These are phyloP conservation scores for Aspergillus fructus DNA, from an alignment of 2,329 filamentous ascomycete species.

Conservation along the genomic window DNA sequence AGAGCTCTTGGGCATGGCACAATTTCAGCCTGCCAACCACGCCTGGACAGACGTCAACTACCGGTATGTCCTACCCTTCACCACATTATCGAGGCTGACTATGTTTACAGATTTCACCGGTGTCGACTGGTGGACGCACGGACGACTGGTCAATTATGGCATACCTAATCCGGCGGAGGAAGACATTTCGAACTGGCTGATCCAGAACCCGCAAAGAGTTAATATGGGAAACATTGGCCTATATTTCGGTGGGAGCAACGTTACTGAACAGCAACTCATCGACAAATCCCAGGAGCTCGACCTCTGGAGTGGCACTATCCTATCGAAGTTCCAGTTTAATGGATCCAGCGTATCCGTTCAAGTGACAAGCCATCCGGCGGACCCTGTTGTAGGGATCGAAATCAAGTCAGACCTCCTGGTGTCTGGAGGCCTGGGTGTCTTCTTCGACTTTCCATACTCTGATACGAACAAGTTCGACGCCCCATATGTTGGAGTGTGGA, in stretches of 20 bases:
- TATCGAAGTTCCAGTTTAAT: background rate
- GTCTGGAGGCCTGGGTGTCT: slow-evolving; percentile 43
- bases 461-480: slow-evolving; percentile 55
- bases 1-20: slow-evolving; percentile 49
- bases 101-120: slow-evolving; percentile 39
- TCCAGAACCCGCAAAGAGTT: slow-evolving; percentile 53
- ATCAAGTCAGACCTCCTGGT: slow-evolving; percentile 44
- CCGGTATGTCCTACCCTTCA: too few relatives aligned
- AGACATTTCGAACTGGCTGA: slow-evolving; percentile 54
- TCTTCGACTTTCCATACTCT: slow-evolving; percentile 54
- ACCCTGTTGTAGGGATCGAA: background rate
- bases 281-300: slow-evolving; percentile 4
- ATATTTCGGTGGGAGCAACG: slow-evolving; percentile 37
- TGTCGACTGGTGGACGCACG: slow-evolving; percentile 47
- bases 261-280: slow-evolving; percentile 40
- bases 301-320: slow-evolving; percentile 5
- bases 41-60: background rate
- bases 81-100: too few relatives aligned
- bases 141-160: slow-evolving; percentile 44
- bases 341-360: background rate
- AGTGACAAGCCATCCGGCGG: background rate
- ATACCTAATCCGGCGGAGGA: slow-evolving; percentile 42
- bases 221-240: slow-evolving; percentile 52
- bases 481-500: slow-evolving; percentile 55
- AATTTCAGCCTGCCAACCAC: slow-evolving; percentile 22